phyloP scores from a whole-genome alignment of 257 asterid species.

The Solanum verrucosum region DNA sequence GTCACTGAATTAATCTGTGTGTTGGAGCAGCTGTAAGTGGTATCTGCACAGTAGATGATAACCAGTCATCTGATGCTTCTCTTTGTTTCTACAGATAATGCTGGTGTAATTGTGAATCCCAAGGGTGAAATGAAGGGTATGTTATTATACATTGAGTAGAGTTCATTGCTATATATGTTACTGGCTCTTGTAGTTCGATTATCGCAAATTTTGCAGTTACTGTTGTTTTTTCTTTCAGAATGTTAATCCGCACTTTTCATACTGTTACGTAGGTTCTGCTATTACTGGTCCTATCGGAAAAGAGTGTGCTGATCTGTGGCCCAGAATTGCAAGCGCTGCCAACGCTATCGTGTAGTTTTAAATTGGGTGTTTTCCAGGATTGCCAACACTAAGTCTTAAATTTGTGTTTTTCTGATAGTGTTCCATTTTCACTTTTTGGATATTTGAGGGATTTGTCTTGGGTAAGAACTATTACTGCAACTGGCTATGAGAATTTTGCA shows the following conservation, averaged over 20 bases:
- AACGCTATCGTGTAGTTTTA: conserved; percentile 36
- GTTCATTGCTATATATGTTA: not conserved
- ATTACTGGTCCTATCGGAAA: conserved; percentile 68
- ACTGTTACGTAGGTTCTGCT: conserved; percentile 36
- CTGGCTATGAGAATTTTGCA: not conserved
- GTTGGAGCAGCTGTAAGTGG: not conserved
- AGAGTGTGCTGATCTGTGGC: conserved; percentile 76
- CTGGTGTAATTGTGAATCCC: conserved; percentile 63
- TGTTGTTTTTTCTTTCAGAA: not conserved
- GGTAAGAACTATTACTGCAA: not conserved
- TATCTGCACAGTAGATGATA: not conserved
- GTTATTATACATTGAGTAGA: not conserved
- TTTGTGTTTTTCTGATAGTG: not conserved
- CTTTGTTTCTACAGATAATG: conserved; percentile 33
- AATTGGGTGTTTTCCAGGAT: not conserved
- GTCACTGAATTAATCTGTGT: not conserved
- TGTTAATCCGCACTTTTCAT: not conserved
- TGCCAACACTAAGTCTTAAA: not conserved
- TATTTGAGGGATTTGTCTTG: not conserved
- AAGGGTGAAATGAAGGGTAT: conserved; percentile 70
- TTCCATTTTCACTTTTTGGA: not conserved
- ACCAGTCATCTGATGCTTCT: not conserved
- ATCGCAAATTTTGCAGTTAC: not conserved
- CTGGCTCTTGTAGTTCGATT: not conserved
- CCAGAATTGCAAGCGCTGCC: conserved; percentile 66